These are phyloP conservation scores for Auxenochlorella protothecoides DNA, from an alignment of 139 green algal species.

Conservation along the genomic window DNA sequence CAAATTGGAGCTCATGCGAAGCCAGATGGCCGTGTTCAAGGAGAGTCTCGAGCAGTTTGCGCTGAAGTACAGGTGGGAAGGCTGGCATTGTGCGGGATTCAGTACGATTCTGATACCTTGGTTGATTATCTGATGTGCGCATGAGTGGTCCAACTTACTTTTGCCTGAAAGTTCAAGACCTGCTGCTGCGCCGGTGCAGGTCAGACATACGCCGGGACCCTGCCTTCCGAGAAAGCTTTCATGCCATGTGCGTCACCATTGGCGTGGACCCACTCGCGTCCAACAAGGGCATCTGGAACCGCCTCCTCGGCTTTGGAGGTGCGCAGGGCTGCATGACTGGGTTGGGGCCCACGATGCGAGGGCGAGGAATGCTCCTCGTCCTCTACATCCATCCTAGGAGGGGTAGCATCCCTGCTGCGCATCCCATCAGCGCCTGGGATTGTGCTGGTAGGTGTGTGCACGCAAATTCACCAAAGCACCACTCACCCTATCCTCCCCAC, in stretches of 20 bases:
- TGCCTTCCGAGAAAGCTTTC: slow-evolving; percentile 83
- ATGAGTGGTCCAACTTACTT: not conserved
- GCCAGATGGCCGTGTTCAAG: slow-evolving; percentile 60
- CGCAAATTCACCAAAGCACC: not conserved
- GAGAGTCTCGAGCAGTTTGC: slow-evolving; percentile 81
- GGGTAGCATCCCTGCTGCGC: too few relatives aligned
- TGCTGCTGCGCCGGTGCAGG: slow-evolving; percentile 2
- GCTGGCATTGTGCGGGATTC: not conserved
- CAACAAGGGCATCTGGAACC: slow-evolving; percentile 87
- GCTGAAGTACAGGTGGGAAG: slow-evolving; percentile 53
- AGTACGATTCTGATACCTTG: too few relatives aligned
- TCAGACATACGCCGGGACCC: slow-evolving; percentile 81
- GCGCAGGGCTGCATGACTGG: not conserved
- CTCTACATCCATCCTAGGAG: too few relatives aligned
- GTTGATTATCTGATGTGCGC: too few relatives aligned
- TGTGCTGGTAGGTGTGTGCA: too few relatives aligned
- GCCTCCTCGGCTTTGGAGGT: slow-evolving; percentile 75
- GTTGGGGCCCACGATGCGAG: not conserved
- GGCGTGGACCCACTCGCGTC: slow-evolving; percentile 92
- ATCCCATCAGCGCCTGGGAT: too few relatives aligned
- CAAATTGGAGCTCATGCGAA: slow-evolving; percentile 37
- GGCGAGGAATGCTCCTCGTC: not conserved
- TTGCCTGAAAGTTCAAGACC: not conserved
- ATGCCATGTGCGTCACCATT: slow-evolving; percentile 89
- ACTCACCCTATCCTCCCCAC: not conserved